phyloP scores from a whole-genome alignment of 345 rosid species.

The Brassica incana region DNA sequence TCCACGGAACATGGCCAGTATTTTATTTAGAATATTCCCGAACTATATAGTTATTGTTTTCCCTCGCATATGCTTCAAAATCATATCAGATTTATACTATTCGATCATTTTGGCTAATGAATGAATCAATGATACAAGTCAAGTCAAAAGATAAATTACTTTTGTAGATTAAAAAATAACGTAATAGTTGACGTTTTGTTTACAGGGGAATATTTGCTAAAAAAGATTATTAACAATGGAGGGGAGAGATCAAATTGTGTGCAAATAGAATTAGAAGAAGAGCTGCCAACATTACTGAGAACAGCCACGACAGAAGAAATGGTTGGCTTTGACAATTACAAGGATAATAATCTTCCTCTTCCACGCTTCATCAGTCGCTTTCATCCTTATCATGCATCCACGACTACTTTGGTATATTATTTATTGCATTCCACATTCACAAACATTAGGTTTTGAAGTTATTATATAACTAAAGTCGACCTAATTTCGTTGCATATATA shows the following conservation, averaged over 20 bases:
- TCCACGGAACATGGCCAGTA: slow-evolving; percentile 5
- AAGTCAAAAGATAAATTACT: neutral
- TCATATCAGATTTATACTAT: neutral
- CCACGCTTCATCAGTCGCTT: slow-evolving; percentile 31
- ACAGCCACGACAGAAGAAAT: slow-evolving; percentile 50
- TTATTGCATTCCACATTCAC: neutral
- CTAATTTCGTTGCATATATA: neutral
- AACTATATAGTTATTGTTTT: neutral
- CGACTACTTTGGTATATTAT: slow-evolving; percentile 34
- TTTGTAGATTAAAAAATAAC: neutral
- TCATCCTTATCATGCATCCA: slow-evolving; percentile 41
- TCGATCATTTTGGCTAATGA: neutral
- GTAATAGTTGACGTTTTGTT: neutral
- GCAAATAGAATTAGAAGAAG: slow-evolving; percentile 31
- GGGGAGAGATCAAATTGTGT: slow-evolving; percentile 35
- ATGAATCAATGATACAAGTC: slow-evolving; percentile 1
- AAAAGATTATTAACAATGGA: slow-evolving; percentile 14
- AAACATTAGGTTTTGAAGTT: neutral
- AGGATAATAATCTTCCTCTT: slow-evolving; percentile 7
- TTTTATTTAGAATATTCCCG: slow-evolving; percentile 2
- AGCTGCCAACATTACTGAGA: slow-evolving; percentile 50
- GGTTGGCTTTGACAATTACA: slow-evolving; percentile 50
- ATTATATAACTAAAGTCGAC: neutral
- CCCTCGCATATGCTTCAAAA: slow-evolving; percentile 8
- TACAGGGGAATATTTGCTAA: neutral